These are phyloP conservation scores for Vitis labrusca DNA, from an alignment of 164 flowering plant species.

Conservation along the genomic window DNA sequence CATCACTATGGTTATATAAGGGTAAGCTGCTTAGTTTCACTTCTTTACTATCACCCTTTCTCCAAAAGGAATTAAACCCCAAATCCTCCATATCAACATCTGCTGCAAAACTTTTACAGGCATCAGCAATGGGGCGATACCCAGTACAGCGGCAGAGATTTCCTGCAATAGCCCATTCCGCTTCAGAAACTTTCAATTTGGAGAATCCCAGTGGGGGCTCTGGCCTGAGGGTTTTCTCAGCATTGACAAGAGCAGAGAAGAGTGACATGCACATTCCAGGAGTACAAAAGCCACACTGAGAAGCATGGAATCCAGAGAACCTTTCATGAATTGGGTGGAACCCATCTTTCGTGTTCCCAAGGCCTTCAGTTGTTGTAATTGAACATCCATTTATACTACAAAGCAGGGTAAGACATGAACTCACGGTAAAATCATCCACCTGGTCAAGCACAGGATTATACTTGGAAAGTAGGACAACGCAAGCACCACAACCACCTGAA, in stretches of 20 bases:
- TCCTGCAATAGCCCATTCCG: conserved; percentile 72
- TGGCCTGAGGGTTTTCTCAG: conserved; percentile 56
- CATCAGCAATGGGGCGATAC: conserved; percentile 91
- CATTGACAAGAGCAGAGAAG: conserved; percentile 68
- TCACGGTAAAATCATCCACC: conserved; percentile 67
- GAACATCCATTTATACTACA: conserved; percentile 79
- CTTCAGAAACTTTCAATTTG: conserved; percentile 68
- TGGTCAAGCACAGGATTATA: conserved; percentile 53
- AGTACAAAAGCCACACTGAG: conserved; percentile 95
- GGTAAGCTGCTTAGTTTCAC: conserved; percentile 42
- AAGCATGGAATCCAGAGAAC: conserved; percentile 86
- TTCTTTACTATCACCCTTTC: conserved; percentile 40
- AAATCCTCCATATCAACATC: conserved; percentile 93
- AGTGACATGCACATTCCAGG: conserved; percentile 95
- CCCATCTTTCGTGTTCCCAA: conserved; percentile 78
- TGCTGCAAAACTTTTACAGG: conserved; percentile 83
- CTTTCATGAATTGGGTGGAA: conserved; percentile 84
- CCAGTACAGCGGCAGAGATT: conserved; percentile 95
- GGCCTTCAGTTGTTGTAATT: conserved; percentile 84
- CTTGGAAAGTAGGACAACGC: conserved; percentile 79
- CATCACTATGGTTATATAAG: conserved; percentile 22
- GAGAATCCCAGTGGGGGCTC: conserved; percentile 73
- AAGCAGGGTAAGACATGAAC: conserved; percentile 87
- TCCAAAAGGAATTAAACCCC: conserved; percentile 78
- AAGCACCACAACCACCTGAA: conserved; percentile 97